phyloP scores from a whole-genome alignment of 2,329 filamentous ascomycete genomes.

The Phyllosticta citriasiana region DNA sequence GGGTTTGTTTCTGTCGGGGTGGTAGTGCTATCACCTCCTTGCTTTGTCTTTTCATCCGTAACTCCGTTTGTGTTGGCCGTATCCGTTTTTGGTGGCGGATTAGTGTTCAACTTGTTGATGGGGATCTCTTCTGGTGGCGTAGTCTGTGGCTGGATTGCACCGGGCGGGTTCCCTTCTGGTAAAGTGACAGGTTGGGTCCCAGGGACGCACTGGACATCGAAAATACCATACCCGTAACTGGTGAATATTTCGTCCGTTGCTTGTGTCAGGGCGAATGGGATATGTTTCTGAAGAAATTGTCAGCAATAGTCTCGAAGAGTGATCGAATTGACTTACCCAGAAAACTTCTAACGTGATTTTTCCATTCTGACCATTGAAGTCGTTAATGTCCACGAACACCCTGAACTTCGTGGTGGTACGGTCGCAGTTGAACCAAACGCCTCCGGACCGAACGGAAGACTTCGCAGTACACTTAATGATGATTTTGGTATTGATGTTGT shows the following conservation, averaged over 20 bases:
- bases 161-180: no score
- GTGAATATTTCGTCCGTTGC: neutral
- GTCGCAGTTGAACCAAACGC: neutral
- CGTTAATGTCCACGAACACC: neutral
- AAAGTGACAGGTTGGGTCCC: neutral
- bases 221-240: neutral
- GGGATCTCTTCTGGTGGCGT: neutral
- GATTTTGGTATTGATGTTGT: neutral
- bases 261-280: neutral
- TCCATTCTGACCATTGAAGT: neutral
- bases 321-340: neutral
- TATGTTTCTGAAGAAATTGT: neutral
- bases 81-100: no score
- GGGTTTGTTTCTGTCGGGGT: no score
- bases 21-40: no score
- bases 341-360: neutral
- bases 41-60: neutral
- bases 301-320: neutral
- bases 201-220: neutral
- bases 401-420: neutral
- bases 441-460: neutral
- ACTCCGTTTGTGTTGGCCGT: no score
- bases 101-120: neutral
- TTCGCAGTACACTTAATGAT: neutral
- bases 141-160: no score